These are phyloP conservation scores for Exidia glandulosa DNA, from an alignment of 768 basidiomycete species.

Conservation along the genomic window DNA sequence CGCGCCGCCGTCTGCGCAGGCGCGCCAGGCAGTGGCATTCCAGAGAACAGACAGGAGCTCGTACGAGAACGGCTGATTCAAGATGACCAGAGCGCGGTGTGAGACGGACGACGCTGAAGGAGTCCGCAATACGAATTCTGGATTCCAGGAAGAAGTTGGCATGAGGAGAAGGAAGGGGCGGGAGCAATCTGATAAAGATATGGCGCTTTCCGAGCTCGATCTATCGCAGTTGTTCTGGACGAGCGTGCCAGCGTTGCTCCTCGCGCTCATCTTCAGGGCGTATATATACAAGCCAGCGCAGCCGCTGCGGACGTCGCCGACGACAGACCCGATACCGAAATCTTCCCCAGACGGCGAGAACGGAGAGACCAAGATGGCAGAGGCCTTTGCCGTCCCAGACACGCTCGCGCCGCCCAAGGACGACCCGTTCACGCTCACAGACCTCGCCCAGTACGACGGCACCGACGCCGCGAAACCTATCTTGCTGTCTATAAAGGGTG, in stretches of 20 bases:
- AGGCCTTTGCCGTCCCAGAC: conserved; percentile 61
- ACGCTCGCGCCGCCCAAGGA: conserved; percentile 61
- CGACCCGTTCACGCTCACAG: conserved; percentile 60
- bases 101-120: too few relatives aligned
- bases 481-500: conserved; percentile 89
- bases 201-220: not conserved
- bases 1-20: conserved; percentile 83
- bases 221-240: not conserved
- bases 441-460: conserved; percentile 67
- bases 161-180: not conserved
- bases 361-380: conserved; percentile 18
- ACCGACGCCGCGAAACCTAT: conserved; percentile 55
- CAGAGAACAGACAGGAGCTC: conserved; percentile 53
- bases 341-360: not conserved
- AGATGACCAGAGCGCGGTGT: conserved; percentile 67
- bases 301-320: not conserved
- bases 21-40: conserved; percentile 31
- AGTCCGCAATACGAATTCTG: not conserved
- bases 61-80: conserved; percentile 78
- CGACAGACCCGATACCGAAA: not conserved
- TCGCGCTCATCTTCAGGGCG: not conserved
- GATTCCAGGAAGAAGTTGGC: not conserved
- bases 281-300: not conserved
- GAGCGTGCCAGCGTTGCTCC: not conserved
- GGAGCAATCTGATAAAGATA: not conserved